These are phyloP conservation scores for Citrus glauca DNA, from an alignment of 345 rosid species.

Conservation along the genomic window DNA sequence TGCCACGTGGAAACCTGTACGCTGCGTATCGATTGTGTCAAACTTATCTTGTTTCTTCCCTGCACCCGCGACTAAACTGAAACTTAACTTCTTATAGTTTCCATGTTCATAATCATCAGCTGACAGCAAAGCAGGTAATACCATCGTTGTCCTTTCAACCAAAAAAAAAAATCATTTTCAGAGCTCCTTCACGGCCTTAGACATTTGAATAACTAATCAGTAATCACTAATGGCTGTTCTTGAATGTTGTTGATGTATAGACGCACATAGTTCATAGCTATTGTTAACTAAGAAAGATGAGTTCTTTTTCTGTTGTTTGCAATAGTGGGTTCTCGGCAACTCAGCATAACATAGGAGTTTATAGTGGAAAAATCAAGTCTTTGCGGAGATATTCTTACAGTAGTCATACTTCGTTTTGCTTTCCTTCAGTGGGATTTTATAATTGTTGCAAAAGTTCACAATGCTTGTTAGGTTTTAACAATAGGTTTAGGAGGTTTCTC, in stretches of 20 bases:
- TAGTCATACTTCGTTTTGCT: constrained; percentile 23
- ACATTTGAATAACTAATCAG: no score
- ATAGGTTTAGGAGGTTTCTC: constrained; percentile 33
- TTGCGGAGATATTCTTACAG: constrained; percentile 19
- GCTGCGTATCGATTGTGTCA: not conserved
- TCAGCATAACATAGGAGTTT: constrained; percentile 22
- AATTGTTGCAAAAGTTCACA: constrained; percentile 17
- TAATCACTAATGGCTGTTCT: not conserved
- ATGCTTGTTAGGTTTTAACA: constrained; percentile 27
- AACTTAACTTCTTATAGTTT: not conserved
- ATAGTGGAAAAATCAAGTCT: constrained; percentile 24
- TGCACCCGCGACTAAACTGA: not conserved
- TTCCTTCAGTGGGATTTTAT: constrained; percentile 20
- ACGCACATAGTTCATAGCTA: not conserved
- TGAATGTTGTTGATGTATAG: constrained; percentile 3
- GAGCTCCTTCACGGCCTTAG: not conserved
- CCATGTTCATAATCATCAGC: not conserved
- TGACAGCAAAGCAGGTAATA: not conserved
- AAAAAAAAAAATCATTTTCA: not conserved
- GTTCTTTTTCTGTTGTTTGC: constrained; percentile 52
- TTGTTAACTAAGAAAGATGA: constrained; percentile 37
- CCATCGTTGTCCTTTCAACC: not conserved
- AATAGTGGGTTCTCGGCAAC: constrained; percentile 39
- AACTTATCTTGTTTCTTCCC: not conserved
- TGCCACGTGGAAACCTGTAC: not conserved